A percentile compares a stretch with the other conserved stretches of the same genome.
phyloP scores from a whole-genome alignment of 106 monocot genomes.

The Phalaenopsis equestris region DNA sequence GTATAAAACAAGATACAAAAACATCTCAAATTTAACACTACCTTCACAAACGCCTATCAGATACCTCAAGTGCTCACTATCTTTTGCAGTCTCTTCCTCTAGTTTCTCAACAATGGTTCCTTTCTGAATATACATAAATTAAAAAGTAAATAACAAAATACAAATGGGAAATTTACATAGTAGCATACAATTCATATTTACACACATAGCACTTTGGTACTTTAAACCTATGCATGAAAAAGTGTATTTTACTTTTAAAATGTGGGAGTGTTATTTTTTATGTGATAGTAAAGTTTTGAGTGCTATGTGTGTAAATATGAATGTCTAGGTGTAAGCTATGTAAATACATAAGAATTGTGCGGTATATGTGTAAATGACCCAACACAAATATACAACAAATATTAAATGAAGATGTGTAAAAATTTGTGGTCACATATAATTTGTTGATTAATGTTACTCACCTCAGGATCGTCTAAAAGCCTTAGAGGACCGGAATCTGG shows the following conservation, averaged over 20 bases:
- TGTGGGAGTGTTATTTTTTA: too few species aligned
- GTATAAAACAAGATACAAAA: background rate
- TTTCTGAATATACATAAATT: conserved; percentile 38
- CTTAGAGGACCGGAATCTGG: conserved; percentile 86
- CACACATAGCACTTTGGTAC: too few species aligned
- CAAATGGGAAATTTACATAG: background rate
- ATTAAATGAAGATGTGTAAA: background rate
- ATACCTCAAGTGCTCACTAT: conserved; percentile 70
- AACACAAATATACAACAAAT: too few species aligned
- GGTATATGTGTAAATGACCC: too few species aligned
- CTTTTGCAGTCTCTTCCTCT: conserved; percentile 79
- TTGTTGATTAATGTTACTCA: conserved; percentile 8
- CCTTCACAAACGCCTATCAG: conserved; percentile 95
- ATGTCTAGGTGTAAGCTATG: too few species aligned
- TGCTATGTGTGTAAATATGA: too few species aligned
- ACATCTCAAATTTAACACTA: conserved; percentile 2
- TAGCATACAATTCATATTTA: too few species aligned
- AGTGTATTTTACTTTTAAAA: too few species aligned
- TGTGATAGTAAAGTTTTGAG: too few species aligned
- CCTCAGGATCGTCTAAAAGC: conserved; percentile 97
- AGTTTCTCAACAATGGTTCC: conserved; percentile 89
- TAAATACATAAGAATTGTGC: too few species aligned
- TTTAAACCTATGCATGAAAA: too few species aligned
- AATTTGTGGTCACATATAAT: background rate
- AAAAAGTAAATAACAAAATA: background rate